These are phyloP conservation scores for Vitis riparia DNA, from an alignment of 164 flowering plant genomes.

Conservation along the genomic window DNA sequence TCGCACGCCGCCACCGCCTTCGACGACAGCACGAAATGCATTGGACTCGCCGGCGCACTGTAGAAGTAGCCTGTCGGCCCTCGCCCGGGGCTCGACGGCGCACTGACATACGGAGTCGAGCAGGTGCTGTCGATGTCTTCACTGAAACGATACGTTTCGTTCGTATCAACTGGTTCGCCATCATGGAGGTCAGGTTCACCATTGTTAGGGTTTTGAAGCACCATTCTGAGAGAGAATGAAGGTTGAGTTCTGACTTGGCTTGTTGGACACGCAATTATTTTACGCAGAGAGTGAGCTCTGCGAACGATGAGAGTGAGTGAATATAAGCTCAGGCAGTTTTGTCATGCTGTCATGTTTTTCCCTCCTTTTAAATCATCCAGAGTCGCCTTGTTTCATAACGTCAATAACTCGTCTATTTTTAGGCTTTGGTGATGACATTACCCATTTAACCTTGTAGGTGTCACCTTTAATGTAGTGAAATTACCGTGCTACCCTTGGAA, in stretches of 20 bases:
- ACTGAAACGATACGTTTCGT: constrained; percentile 11
- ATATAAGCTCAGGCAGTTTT: too few relatives aligned
- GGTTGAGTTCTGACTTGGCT: constrained; percentile 2
- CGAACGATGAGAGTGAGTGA: too few relatives aligned
- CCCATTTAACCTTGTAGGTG: too few relatives aligned
- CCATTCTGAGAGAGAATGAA: not conserved
- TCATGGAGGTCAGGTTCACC: constrained; percentile 10
- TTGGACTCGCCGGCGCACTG: constrained; percentile 76
- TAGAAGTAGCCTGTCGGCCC: constrained; percentile 44
- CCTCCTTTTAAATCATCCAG: too few relatives aligned
- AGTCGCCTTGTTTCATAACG: too few relatives aligned
- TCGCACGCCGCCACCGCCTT: constrained; percentile 5
- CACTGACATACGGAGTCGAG: constrained; percentile 73
- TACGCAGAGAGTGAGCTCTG: too few relatives aligned
- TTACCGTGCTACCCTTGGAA: too few relatives aligned
- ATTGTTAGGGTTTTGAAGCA: not conserved
- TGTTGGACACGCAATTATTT: too few relatives aligned
- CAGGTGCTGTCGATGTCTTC: constrained; percentile 57
- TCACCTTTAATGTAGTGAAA: too few relatives aligned
- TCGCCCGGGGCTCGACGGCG: constrained; percentile 66
- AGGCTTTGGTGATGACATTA: too few relatives aligned
- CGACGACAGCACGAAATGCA: constrained; percentile 40
- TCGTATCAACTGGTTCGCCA: constrained; percentile 11
- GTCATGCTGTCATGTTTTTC: too few relatives aligned
- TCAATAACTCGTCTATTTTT: too few relatives aligned